Base-by-base conservation (phyloP, 2,329 filamentous ascomycete genomes). In the Botryotinia calthae region DNA sequence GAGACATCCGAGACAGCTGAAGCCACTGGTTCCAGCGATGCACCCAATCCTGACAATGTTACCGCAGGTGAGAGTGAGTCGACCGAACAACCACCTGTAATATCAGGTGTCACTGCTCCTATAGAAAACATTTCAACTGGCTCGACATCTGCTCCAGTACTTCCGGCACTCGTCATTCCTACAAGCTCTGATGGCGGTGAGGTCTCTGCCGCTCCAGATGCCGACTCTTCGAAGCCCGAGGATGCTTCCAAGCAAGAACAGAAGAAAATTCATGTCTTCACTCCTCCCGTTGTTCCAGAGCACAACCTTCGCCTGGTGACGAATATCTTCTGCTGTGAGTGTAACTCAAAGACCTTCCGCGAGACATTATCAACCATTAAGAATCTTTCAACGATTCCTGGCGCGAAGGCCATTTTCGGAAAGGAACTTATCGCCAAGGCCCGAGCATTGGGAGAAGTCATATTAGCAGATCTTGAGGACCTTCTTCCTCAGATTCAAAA, bases 311-410 rank as follows among this genome's bases (percentile, higher is more conserved):
- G 93, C 73, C 86, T 98, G 73, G 94, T 99, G n/a, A 93, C 98
- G 78, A 96, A 96, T 81, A 97, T 99, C 73, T 93, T 99, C 76
- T 94, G 97, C 61, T 95, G 95, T 75, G 96, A 99, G 82, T 99
- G 96, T 83, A 97, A 94, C 80, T 95, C 93, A 75, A 98, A 97
- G 85, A 98, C 96, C 0, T 99, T 99, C 87, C 93, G 96, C 81
- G 97, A 98, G 82, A 98, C 96, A 0, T 88, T 99, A 71, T 96
- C 95, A 25, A 97, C 97, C n/a, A 97, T 99, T 85, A 98, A 97
- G 84, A 98, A 98, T 79, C 87, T 99, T 61, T 98, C 95, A 8
- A 91, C 93, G 56, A 96, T 99, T 74, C 94, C 95, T 25, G 94
- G 92, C 20, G 94, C 95, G 28, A 96, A 97, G 82, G 89, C 92